These are phyloP conservation scores for Aspergillus pseudoglaucus DNA, from an alignment of 2,329 filamentous ascomycete species.

Conservation along the genomic window DNA sequence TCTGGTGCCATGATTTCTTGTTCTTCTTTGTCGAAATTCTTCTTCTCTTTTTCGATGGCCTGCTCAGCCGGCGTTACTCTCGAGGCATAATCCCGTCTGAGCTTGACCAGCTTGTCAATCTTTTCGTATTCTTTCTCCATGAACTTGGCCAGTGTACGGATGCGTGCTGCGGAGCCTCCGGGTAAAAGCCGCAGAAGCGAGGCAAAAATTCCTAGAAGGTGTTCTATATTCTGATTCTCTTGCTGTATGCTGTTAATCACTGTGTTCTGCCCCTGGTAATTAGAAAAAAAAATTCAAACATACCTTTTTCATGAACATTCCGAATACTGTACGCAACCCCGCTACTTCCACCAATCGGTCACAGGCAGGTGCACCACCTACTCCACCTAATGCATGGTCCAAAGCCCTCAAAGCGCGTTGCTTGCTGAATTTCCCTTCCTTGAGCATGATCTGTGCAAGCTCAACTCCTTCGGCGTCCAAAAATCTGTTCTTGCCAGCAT, in stretches of 20 bases:
- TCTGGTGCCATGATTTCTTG: constrained; percentile 58
- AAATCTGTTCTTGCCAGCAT: constrained; percentile 70
- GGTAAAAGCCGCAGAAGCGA: constrained; percentile 75
- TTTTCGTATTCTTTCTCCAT: constrained; percentile 92
- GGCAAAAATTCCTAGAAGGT: constrained; percentile 77
- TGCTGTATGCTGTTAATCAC: constrained; percentile 39
- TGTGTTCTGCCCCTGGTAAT: not conserved
- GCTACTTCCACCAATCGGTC: constrained; percentile 72
- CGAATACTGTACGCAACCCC: constrained; percentile 78
- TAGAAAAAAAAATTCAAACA: not conserved
- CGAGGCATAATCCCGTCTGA: constrained; percentile 65
- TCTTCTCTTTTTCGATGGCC: constrained; percentile 55
- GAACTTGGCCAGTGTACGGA: constrained; percentile 85
- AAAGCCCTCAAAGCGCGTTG: constrained; percentile 70
- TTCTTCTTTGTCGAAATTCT: constrained; percentile 51
- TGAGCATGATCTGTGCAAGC: constrained; percentile 83
- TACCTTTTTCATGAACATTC: constrained; percentile 75
- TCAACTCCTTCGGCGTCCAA: constrained; percentile 88
- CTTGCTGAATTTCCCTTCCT: constrained; percentile 79
- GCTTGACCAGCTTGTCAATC: constrained; percentile 61
- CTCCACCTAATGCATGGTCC: constrained; percentile 68
- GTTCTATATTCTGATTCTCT: constrained; percentile 62
- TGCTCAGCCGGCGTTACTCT: constrained; percentile 58
- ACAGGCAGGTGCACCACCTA: constrained; percentile 58
- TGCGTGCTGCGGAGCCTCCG: constrained; percentile 67